Base-by-base conservation (phyloP, 2,329 filamentous ascomycete species). In the Neopestalotiopsis sp. region DNA sequence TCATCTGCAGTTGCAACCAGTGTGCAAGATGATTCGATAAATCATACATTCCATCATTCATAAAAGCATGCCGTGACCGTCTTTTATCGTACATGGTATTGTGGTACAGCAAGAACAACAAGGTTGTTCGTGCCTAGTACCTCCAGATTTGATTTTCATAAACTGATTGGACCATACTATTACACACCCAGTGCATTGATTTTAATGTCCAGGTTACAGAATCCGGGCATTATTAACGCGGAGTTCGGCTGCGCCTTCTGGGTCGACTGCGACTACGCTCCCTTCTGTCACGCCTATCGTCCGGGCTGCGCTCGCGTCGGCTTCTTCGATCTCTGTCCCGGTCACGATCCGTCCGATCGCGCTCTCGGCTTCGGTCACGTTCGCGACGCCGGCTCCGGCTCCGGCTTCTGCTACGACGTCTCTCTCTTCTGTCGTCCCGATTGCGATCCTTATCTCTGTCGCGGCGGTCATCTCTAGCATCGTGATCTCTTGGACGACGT, bases 331-430 rank as follows among this genome's bases (percentile, higher is more conserved):
- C 60, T 14, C 71, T 70, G 56, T 73, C 69, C 67, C 78, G 75
- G 49, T 66, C 64, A 66, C 64, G 64, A 57, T 78, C 74, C 4
- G 71, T 73, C 4, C 74, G 64, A 6, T 77, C 75, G 10, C 75
- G 65, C 45, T 74, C 74, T 38, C 60, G 28, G 60, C 60, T 63
- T 30, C 60, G 69, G 12, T 79, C 77, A 10, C 79, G 69, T 56
- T 77, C 76, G 6, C 78, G 71, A 34, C 77, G 75, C 14, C 78
- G 75, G 30, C 77, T 77, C 13, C 79, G 72, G n/a, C 79, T 79
- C 17, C 78, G 68, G 17, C 77, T 77, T 5, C 75, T 66, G 40
- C 77, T 74, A 30, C 73, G 75, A 20, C 69, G 68, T 52, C 67
- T 67, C 24, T 72, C 74, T 40, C 59, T 66, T 67, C 71, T 30